Percentiles rank a stretch among this genome's conserved stretches.
Conservation (phyloP, 192 early-diverging fungal genomes). For the Coemansia sp. region DNA sequence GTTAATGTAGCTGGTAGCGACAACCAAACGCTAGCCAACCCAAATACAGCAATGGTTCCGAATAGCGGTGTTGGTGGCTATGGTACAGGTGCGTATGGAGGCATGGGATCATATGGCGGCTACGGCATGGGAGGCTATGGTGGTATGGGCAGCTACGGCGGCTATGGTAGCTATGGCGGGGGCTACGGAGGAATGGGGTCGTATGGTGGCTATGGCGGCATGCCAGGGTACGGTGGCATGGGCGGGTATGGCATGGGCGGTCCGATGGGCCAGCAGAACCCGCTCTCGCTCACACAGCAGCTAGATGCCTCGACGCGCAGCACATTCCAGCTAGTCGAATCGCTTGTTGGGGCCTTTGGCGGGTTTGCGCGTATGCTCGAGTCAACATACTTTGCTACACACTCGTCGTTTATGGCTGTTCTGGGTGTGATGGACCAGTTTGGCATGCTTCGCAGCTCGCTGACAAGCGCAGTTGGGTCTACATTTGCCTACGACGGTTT, state of each 20-base stretch:
- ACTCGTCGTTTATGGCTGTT: conserved; percentile 91
- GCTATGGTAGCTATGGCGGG: conserved; percentile 42
- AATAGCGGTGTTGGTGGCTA: conserved; percentile 16
- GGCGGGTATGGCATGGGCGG: conserved; percentile 60
- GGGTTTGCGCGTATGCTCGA: conserved; percentile 98
- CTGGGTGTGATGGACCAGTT: conserved; percentile 98
- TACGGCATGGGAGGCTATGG: conserved; percentile 57
- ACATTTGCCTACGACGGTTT: conserved; percentile 73
- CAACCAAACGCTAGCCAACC: conserved; percentile 6
- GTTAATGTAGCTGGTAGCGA: conserved; percentile 1
- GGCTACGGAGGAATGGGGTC: conserved; percentile 56
- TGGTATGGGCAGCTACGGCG: conserved; percentile 29
- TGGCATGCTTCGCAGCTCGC: conserved; percentile 80
- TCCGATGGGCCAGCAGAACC: conserved; percentile 58
- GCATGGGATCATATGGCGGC: conserved; percentile 18
- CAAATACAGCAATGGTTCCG: not conserved
- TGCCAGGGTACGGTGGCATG: conserved; percentile 55
- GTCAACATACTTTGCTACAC: conserved; percentile 95
- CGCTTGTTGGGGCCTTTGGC: conserved; percentile 92
- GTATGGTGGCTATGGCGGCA: conserved; percentile 48
- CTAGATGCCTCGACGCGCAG: conserved; percentile 89
- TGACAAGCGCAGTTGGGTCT: conserved; percentile 80
- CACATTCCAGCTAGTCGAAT: conserved; percentile 90
- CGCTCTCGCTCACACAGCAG: conserved; percentile 67
- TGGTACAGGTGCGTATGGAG: conserved; percentile 51